These are phyloP conservation scores for Colletotrichum falcatum DNA, from an alignment of 2,329 filamentous ascomycete genomes.

Conservation along the genomic window DNA sequence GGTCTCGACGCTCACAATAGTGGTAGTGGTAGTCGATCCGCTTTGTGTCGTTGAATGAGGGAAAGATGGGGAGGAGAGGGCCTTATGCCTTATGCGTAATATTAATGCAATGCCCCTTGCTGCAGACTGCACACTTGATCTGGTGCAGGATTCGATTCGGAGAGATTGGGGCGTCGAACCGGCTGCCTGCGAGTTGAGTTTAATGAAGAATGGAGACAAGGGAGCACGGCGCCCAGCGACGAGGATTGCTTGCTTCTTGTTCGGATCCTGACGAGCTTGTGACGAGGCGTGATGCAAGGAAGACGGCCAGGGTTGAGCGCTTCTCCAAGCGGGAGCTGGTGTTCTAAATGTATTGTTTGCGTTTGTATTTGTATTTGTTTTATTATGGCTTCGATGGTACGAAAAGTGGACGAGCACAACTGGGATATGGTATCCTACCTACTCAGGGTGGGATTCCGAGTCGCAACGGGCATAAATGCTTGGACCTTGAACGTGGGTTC, in stretches of 20 bases:
- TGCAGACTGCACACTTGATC: conserved; percentile 18
- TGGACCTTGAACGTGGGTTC: background rate
- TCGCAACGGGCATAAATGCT: background rate
- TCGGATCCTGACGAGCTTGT: conserved; percentile 2
- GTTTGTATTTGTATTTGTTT: conserved; percentile 21
- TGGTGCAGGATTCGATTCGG: conserved; percentile 18
- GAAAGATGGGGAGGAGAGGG: background rate
- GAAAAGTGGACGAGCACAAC: conserved; percentile 3
- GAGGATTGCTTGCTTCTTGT: conserved; percentile 2
- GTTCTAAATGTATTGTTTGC: background rate
- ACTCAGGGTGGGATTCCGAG: background rate
- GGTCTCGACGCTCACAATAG: background rate
- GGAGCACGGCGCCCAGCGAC: background rate
- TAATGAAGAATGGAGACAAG: conserved; percentile 34
- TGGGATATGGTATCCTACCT: background rate
- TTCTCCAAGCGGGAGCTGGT: background rate
- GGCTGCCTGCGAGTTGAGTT: conserved; percentile 32
- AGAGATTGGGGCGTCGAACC: conserved; percentile 25
- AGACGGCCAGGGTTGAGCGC: background rate
- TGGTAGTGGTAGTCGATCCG: background rate
- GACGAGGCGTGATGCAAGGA: conserved; percentile 23
- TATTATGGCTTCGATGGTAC: background rate
- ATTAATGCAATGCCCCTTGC: conserved; percentile 32
- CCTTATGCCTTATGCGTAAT: conserved; percentile 19
- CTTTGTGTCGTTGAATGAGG: background rate